Conservation (phyloP, 106 monocot species). For the Allium fistulosum region DNA sequence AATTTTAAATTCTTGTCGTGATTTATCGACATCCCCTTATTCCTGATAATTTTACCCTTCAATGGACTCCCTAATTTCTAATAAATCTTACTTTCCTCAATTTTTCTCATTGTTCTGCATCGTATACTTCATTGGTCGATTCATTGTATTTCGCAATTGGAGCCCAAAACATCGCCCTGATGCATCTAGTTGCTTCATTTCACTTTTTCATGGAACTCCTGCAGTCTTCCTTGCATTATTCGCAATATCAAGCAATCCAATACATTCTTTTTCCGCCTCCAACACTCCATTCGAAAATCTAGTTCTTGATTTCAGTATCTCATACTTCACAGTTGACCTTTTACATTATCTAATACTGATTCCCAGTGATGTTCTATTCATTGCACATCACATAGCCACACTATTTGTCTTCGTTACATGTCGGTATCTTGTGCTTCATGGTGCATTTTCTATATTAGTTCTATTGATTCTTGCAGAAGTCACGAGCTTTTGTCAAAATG, state of each 20-base stretch:
- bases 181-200: constrained; percentile 80
- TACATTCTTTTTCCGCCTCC: constrained; percentile 21
- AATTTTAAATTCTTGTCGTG: not conserved
- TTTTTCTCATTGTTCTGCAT: constrained; percentile 51
- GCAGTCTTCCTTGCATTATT: constrained; percentile 41
- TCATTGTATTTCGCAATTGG: constrained; percentile 69
- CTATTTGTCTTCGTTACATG: constrained; percentile 95
- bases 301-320: constrained; percentile 86
- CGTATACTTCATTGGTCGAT: constrained; percentile 61
- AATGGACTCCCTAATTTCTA: constrained; percentile 25
- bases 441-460: constrained; percentile 64
- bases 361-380: constrained; percentile 72
- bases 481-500: constrained; percentile 81
- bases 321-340: constrained; percentile 80
- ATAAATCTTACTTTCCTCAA: constrained; percentile 24
- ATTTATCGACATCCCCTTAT: not conserved
- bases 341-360: constrained; percentile 71
- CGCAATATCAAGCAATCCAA: constrained; percentile 25
- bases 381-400: constrained; percentile 93
- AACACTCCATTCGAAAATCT: constrained; percentile 55
- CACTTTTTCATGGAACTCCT: constrained; percentile 70
- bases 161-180: constrained; percentile 48
- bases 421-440: constrained; percentile 59
- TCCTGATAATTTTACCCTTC: not conserved
- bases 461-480: constrained; percentile 76